A percentile compares a stretch with the other conserved stretches of the same genome.
Conservation (phyloP, 1,139 yeast genomes). For the Kluyveromyces marxianus region DNA sequence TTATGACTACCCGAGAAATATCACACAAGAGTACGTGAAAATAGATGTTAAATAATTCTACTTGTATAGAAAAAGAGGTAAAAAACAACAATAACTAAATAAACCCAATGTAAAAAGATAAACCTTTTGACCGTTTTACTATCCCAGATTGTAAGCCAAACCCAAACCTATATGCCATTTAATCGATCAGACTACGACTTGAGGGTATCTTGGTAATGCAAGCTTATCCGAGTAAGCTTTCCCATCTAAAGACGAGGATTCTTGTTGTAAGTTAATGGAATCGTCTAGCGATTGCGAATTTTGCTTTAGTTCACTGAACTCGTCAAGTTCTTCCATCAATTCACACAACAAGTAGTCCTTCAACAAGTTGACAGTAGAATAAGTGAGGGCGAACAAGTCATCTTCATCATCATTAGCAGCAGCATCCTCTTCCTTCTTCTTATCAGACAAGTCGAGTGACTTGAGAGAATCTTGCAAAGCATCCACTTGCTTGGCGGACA, state of each 20-base stretch:
- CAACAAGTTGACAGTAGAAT: slow-evolving; percentile 19
- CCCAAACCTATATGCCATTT: not conserved
- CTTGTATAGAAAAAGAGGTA: no score
- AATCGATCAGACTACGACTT: slow-evolving; percentile 8
- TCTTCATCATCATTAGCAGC: no score
- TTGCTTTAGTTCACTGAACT: not conserved
- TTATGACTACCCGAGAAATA: no score
- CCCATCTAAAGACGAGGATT: not conserved
- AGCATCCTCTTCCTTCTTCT: slow-evolving; percentile 5
- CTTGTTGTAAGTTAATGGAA: slow-evolving; percentile 5
- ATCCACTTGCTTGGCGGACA: slow-evolving; percentile 4
- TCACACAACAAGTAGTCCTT: slow-evolving; percentile 25
- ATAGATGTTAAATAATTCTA: no score
- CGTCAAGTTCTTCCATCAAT: slow-evolving; percentile 20
- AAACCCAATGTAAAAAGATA: no score
- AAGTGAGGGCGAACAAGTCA: slow-evolving; percentile 10
- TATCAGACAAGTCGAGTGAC: not conserved
- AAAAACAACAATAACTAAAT: no score
- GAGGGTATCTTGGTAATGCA: slow-evolving; percentile 12
- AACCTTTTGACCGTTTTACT: no score
- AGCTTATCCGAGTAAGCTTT: not conserved
- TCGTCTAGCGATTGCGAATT: slow-evolving; percentile 13
- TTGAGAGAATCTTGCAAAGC: slow-evolving; percentile 10
- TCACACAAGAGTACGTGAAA: no score
- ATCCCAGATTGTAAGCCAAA: no score